Evolutionary conservation across 176 grass and related monocot genomes (phyloP), one percentile per base, ranked within the genome.

Genomic region (Lolium perenne): DNA sequence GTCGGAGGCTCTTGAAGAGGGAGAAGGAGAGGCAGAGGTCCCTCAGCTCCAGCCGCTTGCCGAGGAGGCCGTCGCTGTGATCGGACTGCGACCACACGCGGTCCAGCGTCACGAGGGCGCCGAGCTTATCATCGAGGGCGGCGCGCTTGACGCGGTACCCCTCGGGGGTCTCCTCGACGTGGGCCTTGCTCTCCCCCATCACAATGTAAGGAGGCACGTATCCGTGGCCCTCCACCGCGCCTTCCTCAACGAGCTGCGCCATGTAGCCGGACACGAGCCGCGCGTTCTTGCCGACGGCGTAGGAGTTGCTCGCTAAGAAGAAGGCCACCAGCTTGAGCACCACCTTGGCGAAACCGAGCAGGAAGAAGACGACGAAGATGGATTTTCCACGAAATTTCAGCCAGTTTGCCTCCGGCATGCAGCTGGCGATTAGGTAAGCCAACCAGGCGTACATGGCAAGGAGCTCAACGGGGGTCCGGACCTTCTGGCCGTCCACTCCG

Each of bases 21-120:
- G 86, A 83, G 74, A 41, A 88, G 3, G 80, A 83, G 0, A 88
- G 80, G 64, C 86, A 88, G 74, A 88, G 86, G 15, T 88, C 86
- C n/a, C 80, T 59, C 2, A 88, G 41, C 53, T 61, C 51, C 50
- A 0, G 12, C 12, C 43, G n/a, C 5, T 70, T 13, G 14, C 41
- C 51, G 54, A 88, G 74, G 53, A 72, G 16, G 9, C 74, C 6
- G 16, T 72, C 6, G 51, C 86, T 63, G 10, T 70, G 20, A 14
- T 69, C 72, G 10, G 86, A 66, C 51, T 61, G 50, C 5, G 5
- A 0, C 80, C 86, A 88, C 3, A 88, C 80, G 0, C 53, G 73
- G 14, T 88, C 41, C n/a, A 88, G 86, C 3, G 80, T 88, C 0
- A 88, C 41, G 1, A 88, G 26, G 14, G 0, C 0, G 14, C 73